Percentiles rank a stretch among this genome's conserved stretches.
Conservation (phyloP, 2,329 filamentous ascomycete species). For the Colletotrichum australisinense region DNA sequence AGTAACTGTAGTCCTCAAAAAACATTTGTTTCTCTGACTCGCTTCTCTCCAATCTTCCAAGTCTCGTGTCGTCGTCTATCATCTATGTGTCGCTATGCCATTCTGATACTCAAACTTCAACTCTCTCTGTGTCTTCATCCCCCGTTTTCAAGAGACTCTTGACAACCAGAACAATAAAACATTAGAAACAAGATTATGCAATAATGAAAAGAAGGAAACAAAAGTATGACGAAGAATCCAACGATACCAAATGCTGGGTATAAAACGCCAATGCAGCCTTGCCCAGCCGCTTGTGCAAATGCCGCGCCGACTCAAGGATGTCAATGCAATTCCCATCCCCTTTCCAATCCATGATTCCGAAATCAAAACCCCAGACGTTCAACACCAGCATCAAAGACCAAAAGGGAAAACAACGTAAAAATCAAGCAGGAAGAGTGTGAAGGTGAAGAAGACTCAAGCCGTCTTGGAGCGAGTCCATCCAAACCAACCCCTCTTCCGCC, state of each 20-base stretch:
- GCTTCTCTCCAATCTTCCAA: not conserved
- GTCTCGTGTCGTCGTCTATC: constrained; percentile 26
- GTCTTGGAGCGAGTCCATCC: constrained; percentile 27
- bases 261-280: constrained; percentile 33
- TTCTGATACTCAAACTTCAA: constrained; percentile 23
- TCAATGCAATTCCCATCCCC: not conserved
- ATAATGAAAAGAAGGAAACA: not conserved
- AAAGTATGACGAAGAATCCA: not conserved
- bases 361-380: not conserved
- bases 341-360: not conserved
- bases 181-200: constrained; percentile 16
- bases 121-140: constrained; percentile 4
- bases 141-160: not conserved
- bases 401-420: not conserved
- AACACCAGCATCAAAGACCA: constrained; percentile 17
- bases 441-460: not conserved
- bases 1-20: constrained; percentile 10
- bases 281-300: constrained; percentile 33
- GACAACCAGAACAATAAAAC: constrained; percentile 1
- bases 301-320: not conserved
- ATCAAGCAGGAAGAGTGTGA: too few relatives aligned
- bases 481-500: constrained; percentile 20
- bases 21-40: not conserved
- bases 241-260: constrained; percentile 34
- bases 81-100: constrained; percentile 29